Evolutionary conservation across 139 green algal genomes (phyloP), one percentile per base, ranked within the genome.

Genomic region (Nannochloris sp.): DNA sequence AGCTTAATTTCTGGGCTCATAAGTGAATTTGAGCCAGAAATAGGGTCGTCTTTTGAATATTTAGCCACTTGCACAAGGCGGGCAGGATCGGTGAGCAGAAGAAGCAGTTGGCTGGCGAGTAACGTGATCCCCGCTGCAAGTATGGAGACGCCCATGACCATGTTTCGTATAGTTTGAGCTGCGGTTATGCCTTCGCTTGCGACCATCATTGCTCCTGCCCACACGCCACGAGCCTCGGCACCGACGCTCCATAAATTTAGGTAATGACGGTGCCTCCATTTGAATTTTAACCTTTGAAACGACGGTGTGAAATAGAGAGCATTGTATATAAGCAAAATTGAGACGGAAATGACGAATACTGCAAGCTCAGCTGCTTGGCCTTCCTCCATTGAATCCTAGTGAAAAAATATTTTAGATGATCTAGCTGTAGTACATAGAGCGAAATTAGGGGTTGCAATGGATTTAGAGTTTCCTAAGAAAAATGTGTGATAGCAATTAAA

Each of bases 331-430:
- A 46, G 45, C 10, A 69, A 27, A 0, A 61, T 15, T 9, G 12
- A 3, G 2, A 3, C 8, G 12, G 34, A 59, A 24, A 24, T 13
- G 14, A 69, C 32, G n/a, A 61, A 48, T 15, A 69, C 61, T 14
- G 30, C 44, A 4, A 68, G 39, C 29, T 68, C 61, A 6, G 61
- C 61, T n/a, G n/a, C n/a, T n/a, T n/a, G n/a, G n/a, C n/a, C n/a
- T n/a, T n/a, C n/a, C n/a, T n/a, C n/a, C n/a, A n/a, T n/a, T n/a
- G n/a, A n/a, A n/a, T n/a, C n/a, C n/a, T n/a, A n/a, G n/a, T n/a
- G n/a, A n/a, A n/a, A n/a, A n/a, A n/a, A n/a, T n/a, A n/a, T n/a
- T n/a, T n/a, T n/a, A n/a, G n/a, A n/a, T n/a, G n/a, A n/a, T n/a
- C n/a, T n/a, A n/a, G n/a, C n/a, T n/a, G n/a, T n/a, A n/a, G n/a